These are phyloP conservation scores for Stygiomarasmius scandens DNA, from an alignment of 1,284 basidiomycete genomes.

Conservation along the genomic window DNA sequence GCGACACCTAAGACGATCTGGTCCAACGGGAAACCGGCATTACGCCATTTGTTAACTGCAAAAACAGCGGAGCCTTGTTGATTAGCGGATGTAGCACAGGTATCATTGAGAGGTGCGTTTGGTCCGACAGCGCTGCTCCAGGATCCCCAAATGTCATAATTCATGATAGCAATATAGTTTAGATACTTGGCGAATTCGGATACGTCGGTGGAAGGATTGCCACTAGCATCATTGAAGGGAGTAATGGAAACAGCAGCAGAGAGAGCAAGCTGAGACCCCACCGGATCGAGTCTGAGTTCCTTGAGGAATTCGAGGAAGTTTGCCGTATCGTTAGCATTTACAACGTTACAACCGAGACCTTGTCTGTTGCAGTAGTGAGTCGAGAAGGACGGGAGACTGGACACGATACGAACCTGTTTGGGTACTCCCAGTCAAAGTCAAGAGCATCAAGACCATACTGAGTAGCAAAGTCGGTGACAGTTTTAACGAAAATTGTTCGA, in stretches of 20 bases:
- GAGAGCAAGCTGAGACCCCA: conserved; percentile 56
- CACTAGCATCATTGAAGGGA: conserved; percentile 57
- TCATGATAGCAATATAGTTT: conserved; percentile 72
- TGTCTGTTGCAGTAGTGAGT: conserved; percentile 30
- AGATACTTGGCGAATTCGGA: conserved; percentile 60
- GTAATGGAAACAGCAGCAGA: conserved; percentile 63
- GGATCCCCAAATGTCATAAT: conserved; percentile 57
- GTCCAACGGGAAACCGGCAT: conserved; percentile 63
- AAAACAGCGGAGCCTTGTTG: conserved; percentile 76
- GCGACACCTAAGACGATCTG: conserved; percentile 85
- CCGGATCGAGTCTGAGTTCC: conserved; percentile 54
- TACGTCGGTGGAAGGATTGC: conserved; percentile 58
- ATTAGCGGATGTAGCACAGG: conserved; percentile 61
- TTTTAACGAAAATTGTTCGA: conserved; percentile 69
- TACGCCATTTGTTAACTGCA: conserved; percentile 76
- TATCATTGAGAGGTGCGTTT: conserved; percentile 83
- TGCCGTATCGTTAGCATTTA: conserved; percentile 53
- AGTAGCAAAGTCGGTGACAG: conserved; percentile 60
- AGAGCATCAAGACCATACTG: conserved; percentile 75
- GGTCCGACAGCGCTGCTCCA: conserved; percentile 52
- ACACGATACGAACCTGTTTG: conserved; percentile 34
- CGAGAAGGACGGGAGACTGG: conserved; percentile 15
- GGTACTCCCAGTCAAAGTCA: conserved; percentile 84
- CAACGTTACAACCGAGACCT: conserved; percentile 51
- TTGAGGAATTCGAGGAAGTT: conserved; percentile 66